Evolutionary conservation across 768 basidiomycete species (phyloP), one percentile per base, ranked within the genome.

Genomic region (Lactarius deliciosus): DNA sequence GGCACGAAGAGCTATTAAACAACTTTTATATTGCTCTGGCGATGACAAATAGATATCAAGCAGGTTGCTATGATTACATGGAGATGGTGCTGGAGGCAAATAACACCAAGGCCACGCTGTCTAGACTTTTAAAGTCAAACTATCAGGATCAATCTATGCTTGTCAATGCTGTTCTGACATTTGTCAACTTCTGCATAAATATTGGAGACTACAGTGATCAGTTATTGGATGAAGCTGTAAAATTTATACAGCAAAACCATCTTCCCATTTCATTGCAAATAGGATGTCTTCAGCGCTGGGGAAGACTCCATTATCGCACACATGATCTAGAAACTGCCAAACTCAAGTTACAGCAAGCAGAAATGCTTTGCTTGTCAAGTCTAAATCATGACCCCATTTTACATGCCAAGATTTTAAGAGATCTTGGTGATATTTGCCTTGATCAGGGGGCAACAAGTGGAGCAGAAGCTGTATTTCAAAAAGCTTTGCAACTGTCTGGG

Each of bases 151-250:
- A 56, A 22, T 25, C 25, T 11, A 22, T 5, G 13, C 30, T 54
- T 3, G 53, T 54, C n/a, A 40, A 40, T 50, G 62, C 62, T 30
- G 54, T 54, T 25, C 5, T 30, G 10, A 36, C 47, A 54, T 63
- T 36, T 25, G 54, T 50, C 6, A 25, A 55, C 7, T 63, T 63
- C 11, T 55, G 34, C 50, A 63, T 63, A 18, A 54, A 34, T 25
- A 63, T 63, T 54, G 62, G 62, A 5, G 50, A 53, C 47, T 54
- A 54, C 22, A 34, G 32, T 54, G 62, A 63, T 8, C n/a, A 25
- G 32, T 53, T 63, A 25, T 13, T 63, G 13, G 38, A 40, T 22
- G 25, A 34, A 15, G 62, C 62, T 10, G 22, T 36, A 6, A 22
- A 38, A 8, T 34, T 58, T 40, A 22, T 38, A n/a, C 34, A 40